Evolutionary conservation across 805 yeast genomes (phyloP), one percentile per base, ranked within the genome.

Genomic region (Teunomyces stri): DNA sequence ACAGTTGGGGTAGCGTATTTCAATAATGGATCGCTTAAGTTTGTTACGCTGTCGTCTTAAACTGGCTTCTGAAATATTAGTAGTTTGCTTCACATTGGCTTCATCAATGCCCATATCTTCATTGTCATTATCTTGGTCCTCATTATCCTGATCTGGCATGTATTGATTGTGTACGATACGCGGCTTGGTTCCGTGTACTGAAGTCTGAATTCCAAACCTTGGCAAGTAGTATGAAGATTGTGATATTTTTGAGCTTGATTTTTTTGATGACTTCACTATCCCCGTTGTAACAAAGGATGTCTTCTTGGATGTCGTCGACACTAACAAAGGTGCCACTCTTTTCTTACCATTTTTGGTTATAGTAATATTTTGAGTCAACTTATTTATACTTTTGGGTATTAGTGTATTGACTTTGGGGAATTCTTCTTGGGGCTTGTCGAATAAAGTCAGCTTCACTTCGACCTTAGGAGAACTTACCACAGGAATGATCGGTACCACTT

Each of bases 261-360:
- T 49, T 29, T 37, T 37, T 20, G 39, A 18, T 36, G 39, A 12
- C 9, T 36, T 36, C 9, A 20, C 39, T 20, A 36, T 36, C 29
- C 53, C 41, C 16, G 48, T 36, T 29, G 55, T 50, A 33, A 44
- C 42, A 43, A 46, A 48, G 51, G 59, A 43, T 45, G 52, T 35
- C 21, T 51, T 37, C 36, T 40, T 42, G 12, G 74, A 61, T 1
- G 78, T 58, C 1, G 72, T 60, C 0, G 91, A 80, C 3, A 86
- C 75, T 11, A 86, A 63, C 18, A 82, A 72, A 4, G 94, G 95
- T 0, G 87, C 79, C 2, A 87, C 89, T 54, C 94, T 67, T 55
- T 86, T 87, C 57, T 81, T 82, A 3, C 94, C 94, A 33, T 85
- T 84, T 55, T 87, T 86, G 0, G 91, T 80, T 4, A 87, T 75